Conservation (phyloP, 2,329 filamentous ascomycete species). For the Acrocalymma vagum region DNA sequence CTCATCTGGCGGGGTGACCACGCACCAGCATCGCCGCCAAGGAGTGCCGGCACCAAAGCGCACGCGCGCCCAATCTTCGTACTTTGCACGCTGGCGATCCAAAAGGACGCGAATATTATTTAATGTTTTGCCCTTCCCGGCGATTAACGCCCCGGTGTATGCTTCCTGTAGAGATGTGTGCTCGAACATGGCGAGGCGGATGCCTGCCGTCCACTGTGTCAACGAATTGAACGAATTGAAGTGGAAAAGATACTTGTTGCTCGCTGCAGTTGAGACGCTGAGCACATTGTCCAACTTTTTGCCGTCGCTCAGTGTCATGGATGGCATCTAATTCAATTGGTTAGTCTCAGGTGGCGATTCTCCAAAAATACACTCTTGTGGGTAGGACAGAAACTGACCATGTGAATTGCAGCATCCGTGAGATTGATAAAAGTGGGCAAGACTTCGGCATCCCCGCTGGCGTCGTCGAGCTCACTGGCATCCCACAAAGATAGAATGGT, state of each 20-base stretch:
- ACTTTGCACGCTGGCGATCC: slow-evolving; percentile 77
- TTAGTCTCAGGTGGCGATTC: no score
- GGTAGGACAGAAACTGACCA: slow-evolving; percentile 67
- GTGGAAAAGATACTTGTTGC: slow-evolving; percentile 93
- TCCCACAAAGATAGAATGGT: slow-evolving; percentile 97
- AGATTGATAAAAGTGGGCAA: slow-evolving; percentile 94
- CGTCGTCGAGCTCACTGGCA: slow-evolving; percentile 86
- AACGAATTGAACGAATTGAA: slow-evolving; percentile 95
- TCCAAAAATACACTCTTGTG: no score
- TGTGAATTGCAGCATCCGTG: slow-evolving; percentile 96
- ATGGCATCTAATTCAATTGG: slow-evolving; percentile 61
- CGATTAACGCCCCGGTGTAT: slow-evolving; percentile 94
- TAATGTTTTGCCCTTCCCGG: slow-evolving; percentile 86
- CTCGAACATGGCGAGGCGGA: slow-evolving; percentile 93
- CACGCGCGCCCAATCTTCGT: slow-evolving; percentile 94
- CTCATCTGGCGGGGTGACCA: slow-evolving; percentile 90
- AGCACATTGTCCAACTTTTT: slow-evolving; percentile 92
- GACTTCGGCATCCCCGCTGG: slow-evolving; percentile 84
- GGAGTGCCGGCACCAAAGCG: slow-evolving; percentile 95
- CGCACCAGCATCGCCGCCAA: slow-evolving; percentile 97
- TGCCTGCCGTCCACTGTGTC: slow-evolving; percentile 94
- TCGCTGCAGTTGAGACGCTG: slow-evolving; percentile 92
- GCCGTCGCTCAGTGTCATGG: slow-evolving; percentile 84
- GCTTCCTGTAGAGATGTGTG: slow-evolving; percentile 93
- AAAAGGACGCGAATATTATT: slow-evolving; percentile 93